Evolutionary conservation across 2,329 filamentous ascomycete species (phyloP), one percentile per base, ranked within the genome.

Genomic region (Botrytis galanthina): DNA sequence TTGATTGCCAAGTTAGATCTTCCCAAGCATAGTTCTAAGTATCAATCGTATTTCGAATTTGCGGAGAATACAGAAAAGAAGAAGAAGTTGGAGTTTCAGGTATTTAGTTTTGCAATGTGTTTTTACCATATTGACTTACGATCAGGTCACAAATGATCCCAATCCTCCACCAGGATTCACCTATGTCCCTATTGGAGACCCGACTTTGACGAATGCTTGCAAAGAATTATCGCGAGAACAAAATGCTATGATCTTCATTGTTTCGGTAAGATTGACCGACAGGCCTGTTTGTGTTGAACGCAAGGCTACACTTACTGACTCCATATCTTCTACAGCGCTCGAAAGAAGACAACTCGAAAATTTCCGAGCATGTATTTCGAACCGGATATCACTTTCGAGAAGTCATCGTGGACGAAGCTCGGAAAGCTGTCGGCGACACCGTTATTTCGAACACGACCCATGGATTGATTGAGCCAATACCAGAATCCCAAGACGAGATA

Each of bases 221-320:
- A 91, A 91, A 81, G 89, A 91, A 77, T 80, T 91, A 32, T 91
- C 89, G 1, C 85, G 90, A 75, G 87, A 90, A 77, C 84, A 84
- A 69, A 89, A 86, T 77, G 88, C 88, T 62, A 88, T 90, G 86
- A 87, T 91, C 26, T 91, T 90, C 77, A 90, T 91, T 73, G 89
- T 92, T 66, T 89, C 89, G 78, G 89, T 90, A 37, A 84, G 77
- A 87, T 81, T 26, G 66, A 35, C 54, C 20, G 35, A 26, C 39
- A 29, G 29, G 14, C 32, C 39, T 61, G 39, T 74, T 57, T 75
- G 63, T 35, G 60, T 22, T 8, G n/a, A 48, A 16, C 20, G 39
- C 73, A 57, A 57, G 37, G 18, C 35, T 57, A 44, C 72, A 71
- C 26, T 44, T 32, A 54, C 75, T 74, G 59, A 74, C 64, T 63